Evolutionary conservation across 2,329 filamentous ascomycete genomes (phyloP).

Genomic region (Colletotrichum cuscutae): DNA sequence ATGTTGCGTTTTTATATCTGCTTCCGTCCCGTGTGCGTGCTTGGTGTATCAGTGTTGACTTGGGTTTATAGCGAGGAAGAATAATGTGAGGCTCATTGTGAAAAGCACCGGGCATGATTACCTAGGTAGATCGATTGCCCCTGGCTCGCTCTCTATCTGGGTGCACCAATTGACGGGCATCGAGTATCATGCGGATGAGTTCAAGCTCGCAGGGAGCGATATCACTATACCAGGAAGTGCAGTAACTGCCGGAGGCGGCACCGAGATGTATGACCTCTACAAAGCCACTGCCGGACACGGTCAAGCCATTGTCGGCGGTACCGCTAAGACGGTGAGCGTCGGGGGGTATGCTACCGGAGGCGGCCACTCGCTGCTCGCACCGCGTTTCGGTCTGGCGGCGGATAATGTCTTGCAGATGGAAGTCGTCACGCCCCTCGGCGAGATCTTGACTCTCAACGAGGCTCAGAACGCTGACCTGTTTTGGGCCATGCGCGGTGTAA

Average conservation of each 20-base stretch:
- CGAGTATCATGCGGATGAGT: neutral
- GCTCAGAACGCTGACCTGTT: constrained; percentile 67
- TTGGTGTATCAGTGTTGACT: constrained; percentile 37
- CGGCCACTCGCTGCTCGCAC: constrained; percentile 65
- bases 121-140: constrained; percentile 56
- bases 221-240: constrained; percentile 48
- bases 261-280: constrained; percentile 61
- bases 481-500: constrained; percentile 70
- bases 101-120: constrained; percentile 56
- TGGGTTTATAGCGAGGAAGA: constrained; percentile 42
- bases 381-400: constrained; percentile 67
- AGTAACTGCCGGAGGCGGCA: constrained; percentile 64
- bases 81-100: constrained; percentile 54
- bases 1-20: neutral
- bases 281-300: constrained; percentile 53
- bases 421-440: constrained; percentile 63
- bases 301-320: constrained; percentile 64
- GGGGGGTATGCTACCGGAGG: constrained; percentile 72
- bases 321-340: constrained; percentile 64
- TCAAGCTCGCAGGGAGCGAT: neutral
- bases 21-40: neutral
- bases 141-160: constrained; percentile 65
- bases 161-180: constrained; percentile 49
- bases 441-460: constrained; percentile 61
- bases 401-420: constrained; percentile 71